phyloP scores from a whole-genome alignment of 2,329 filamentous ascomycete genomes.

The Fusarium burgessii region DNA sequence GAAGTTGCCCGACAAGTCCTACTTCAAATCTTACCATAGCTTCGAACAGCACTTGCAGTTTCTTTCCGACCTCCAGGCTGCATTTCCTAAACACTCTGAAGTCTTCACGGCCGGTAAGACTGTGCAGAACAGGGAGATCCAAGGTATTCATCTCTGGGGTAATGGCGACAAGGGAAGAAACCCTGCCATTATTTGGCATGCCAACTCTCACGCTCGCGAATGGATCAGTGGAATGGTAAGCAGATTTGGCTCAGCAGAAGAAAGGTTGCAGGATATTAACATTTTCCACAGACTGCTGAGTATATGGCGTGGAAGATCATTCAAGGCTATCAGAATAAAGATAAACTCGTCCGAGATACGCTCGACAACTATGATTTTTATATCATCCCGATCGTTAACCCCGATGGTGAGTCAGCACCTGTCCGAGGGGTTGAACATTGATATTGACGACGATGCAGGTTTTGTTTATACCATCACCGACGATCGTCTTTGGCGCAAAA shows the following conservation, averaged over 20 bases:
- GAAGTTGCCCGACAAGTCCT: slow-evolving; percentile 45
- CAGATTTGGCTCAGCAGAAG: accelerated
- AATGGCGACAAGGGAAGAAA: slow-evolving; percentile 57
- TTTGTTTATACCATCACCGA: slow-evolving; percentile 60
- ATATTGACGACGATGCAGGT: slow-evolving; percentile 50
- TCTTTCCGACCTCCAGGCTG: slow-evolving; percentile 58
- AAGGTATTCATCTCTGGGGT: slow-evolving; percentile 69
- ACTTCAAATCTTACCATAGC: slow-evolving; percentile 66
- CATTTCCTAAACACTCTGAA: slow-evolving; percentile 59
- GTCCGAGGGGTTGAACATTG: accelerated
- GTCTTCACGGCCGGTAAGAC: slow-evolving; percentile 63
- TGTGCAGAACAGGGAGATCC: slow-evolving; percentile 65
- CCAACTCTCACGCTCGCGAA: slow-evolving; percentile 70
- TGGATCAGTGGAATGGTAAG: slow-evolving; percentile 68
- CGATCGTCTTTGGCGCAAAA: slow-evolving; percentile 73
- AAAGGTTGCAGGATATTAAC: background rate
- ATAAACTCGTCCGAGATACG: slow-evolving; percentile 16
- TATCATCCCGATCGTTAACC: slow-evolving; percentile 72
- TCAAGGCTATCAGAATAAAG: slow-evolving; percentile 36
- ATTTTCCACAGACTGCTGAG: slow-evolving; percentile 28
- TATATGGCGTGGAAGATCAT: slow-evolving; percentile 41
- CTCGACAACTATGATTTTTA: slow-evolving; percentile 75
- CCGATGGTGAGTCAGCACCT: slow-evolving; percentile 59
- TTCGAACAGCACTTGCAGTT: slow-evolving; percentile 64
- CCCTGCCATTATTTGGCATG: slow-evolving; percentile 67